Evolutionary conservation across 305 asterid species (phyloP).

Genomic region (Solanum chacoense): DNA sequence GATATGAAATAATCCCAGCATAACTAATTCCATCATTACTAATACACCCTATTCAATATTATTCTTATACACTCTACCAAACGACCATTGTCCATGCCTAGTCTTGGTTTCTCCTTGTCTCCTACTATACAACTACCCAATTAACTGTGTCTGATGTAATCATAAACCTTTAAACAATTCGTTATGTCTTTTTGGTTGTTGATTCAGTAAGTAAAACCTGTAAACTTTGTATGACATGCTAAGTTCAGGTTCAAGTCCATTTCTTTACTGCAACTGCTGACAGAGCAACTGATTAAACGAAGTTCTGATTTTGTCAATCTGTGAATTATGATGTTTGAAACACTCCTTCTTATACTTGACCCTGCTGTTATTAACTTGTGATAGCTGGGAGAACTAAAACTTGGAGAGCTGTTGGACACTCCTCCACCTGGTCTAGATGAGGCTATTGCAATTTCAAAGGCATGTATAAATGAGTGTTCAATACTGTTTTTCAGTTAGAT

Average conservation of each 20-base stretch:
- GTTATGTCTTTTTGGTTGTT: neutral
- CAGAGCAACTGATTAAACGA: neutral
- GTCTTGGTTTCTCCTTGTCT: neutral
- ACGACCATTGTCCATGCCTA: neutral
- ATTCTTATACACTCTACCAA: neutral
- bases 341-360: neutral
- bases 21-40: neutral
- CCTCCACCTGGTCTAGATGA: conserved; percentile 97
- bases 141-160: neutral
- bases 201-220: neutral
- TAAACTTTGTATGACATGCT: neutral
- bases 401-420: conserved; percentile 88
- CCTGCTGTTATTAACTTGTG: conserved; percentile 2
- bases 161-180: neutral
- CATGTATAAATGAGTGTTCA: conserved; percentile 12
- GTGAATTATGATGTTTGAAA: neutral
- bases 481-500: conserved; percentile 16
- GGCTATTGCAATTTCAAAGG: conserved; percentile 98
- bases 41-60: neutral
- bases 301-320: neutral
- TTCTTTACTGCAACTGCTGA: neutral
- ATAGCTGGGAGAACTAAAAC: conserved; percentile 59
- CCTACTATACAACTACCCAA: neutral
- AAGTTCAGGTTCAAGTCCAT: neutral
- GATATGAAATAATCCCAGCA: neutral